Base-by-base conservation (phyloP, 2,329 filamentous ascomycete species). In the Hortaea sp. region DNA sequence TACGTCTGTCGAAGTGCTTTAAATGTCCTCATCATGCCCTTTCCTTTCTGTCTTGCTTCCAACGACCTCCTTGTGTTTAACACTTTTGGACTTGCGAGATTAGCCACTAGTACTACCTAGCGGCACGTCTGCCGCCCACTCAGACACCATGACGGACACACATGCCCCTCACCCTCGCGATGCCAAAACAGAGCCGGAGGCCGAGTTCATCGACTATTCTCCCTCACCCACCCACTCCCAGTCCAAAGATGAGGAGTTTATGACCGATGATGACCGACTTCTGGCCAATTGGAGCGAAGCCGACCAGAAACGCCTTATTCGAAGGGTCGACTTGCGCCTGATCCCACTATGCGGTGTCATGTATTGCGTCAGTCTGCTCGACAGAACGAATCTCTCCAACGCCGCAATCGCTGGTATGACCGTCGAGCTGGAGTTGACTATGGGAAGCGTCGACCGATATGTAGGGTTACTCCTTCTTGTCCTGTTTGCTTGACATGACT, bases 281-380 rank as follows among this genome's bases (percentile, higher is more conserved):
- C 38, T 39, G 11, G 38, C 38, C 13, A 13, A 39, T n/a, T 39
- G 38, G 46, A 50, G 45, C 45, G 42, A 37, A 11, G 42, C 32
- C 85, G 38, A 39, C 10, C 38, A 39, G 13, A 9, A 7, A 7
- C 10, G 38, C 9, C 38, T 89, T 57, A 77, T 87, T 32, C 72
- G 73, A 47, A 77, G 77, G 7, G 69, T 89, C 53, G 85, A 90
- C 63, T 69, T 63, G 12, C 63, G 69, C 40, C 60, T 71, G 12
- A 66, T 71, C n/a, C 49, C 63, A 4, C 68, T 64, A 1, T 60
- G 66, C 2, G 68, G 68, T 7, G 52, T 53, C 53, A 75, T 88
- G 67, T 89, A 89, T 64, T 86, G 83, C 61, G 73, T 86, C 56
- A 83, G 77, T 53, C 68, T 90, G 49, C 85, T 90, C 79, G 86